Conservation (phyloP, 805 yeast genomes). For the Schizosaccharomyces octosporus region DNA sequence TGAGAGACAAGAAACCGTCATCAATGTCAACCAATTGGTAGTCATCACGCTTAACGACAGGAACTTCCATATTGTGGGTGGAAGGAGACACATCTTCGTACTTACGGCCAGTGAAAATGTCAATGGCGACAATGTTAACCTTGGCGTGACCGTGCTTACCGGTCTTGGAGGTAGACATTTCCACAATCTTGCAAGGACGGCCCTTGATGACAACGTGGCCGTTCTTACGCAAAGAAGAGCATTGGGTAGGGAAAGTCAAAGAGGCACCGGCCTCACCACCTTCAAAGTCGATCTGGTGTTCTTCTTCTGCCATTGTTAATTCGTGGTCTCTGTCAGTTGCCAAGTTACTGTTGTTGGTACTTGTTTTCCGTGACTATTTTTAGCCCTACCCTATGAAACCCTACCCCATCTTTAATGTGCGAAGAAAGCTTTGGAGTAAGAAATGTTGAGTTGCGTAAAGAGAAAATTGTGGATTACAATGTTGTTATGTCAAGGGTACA, state of each 20-base stretch:
- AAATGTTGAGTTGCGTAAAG: too few species aligned
- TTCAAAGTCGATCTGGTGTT: not conserved
- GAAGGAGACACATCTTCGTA: conserved; percentile 99
- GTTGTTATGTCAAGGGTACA: too few species aligned
- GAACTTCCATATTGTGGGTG: conserved; percentile 99
- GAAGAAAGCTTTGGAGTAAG: too few species aligned
- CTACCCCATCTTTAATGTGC: too few species aligned
- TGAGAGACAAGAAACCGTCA: conserved; percentile 89
- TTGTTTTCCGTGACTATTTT: too few species aligned
- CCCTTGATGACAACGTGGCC: conserved; percentile 94
- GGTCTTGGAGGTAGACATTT: conserved; percentile 99
- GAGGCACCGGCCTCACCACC: conserved; percentile 95
- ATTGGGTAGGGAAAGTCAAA: conserved; percentile 93
- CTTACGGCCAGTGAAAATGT: conserved; percentile 97
- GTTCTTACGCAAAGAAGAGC: conserved; percentile 98
- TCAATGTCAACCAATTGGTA: conserved; percentile 86
- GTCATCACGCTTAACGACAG: conserved; percentile 88
- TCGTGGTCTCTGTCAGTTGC: too few species aligned
- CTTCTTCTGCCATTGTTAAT: not conserved
- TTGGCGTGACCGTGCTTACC: conserved; percentile 99
- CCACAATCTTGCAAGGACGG: conserved; percentile 98
- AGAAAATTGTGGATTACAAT: too few species aligned
- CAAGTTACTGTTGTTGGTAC: too few species aligned
- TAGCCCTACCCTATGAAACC: too few species aligned
- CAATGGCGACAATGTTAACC: conserved; percentile 97